Evolutionary conservation across 1,284 basidiomycete genomes (phyloP), one percentile per base, ranked within the genome.

Genomic region (Leccinum pachyderme): DNA sequence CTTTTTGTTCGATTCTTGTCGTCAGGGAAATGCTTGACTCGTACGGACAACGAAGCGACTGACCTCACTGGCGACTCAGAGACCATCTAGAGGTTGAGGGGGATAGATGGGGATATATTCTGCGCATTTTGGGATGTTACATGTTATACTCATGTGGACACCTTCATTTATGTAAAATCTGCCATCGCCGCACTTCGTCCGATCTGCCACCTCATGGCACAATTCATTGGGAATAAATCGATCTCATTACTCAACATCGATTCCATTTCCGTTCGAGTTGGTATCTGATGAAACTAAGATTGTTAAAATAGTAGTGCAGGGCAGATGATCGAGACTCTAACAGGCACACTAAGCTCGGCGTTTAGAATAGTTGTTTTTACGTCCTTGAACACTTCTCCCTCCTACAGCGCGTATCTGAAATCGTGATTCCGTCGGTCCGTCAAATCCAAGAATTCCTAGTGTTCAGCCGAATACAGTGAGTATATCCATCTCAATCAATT

Each of bases 261-360:
- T 18, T 9, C 8, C n/a, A 37, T 37, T 39, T 81, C 81, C 9
- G 35, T 37, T 37, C 35, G n/a, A 8, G 35, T 37, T 37, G n/a
- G n/a, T 37, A 37, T 37, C 35, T 37, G 5, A 18, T 18, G 9
- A 11, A 18, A 37, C 8, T 7, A n/a, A 37, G 35, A 37, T 7
- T 37, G 35, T 18, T 37, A 37, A 37, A 9, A 37, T 37, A n/a
- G 28, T 29, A 18, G n/a, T n/a, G 27, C 7, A 29, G 28, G 28
- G 8, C 28, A 29, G 9, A 8, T 29, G 7, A 8, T 29, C 27
- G 27, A 7, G 27, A 18, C 18, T 28, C 4, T 29, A 37, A 18
- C n/a, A 5, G 28, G 28, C 28, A 8, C 9, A 29, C 28, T 8
- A 2, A 8, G 9, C 28, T 29, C 5, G 28, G 9, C 9, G n/a